A percentile compares a stretch with the other conserved stretches of the same genome.
Evolutionary conservation across 148 eudicot species (phyloP).

Genomic region (Amaranthus palmeri): DNA sequence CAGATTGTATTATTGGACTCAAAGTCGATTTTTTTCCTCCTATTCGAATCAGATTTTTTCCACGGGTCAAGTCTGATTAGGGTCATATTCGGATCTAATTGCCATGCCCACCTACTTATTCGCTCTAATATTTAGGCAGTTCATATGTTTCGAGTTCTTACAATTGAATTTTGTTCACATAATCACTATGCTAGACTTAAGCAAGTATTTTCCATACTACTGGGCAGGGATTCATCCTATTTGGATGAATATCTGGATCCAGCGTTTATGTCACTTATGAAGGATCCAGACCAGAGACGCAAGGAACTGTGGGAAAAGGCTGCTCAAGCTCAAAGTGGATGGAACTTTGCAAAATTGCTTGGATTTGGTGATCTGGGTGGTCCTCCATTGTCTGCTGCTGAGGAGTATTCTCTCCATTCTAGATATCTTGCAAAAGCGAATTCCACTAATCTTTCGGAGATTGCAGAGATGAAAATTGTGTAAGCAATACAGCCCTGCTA

Average conservation of each 20-base stretch:
- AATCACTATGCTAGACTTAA: neutral
- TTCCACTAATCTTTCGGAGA: slow-evolving; percentile 83
- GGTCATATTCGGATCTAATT: too few species aligned
- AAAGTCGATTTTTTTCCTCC: too few species aligned
- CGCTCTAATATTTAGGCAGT: neutral
- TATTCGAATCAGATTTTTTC: too few species aligned
- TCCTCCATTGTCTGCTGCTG: slow-evolving; percentile 88
- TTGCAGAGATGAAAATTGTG: slow-evolving; percentile 98
- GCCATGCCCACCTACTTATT: too few species aligned
- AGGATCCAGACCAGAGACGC: slow-evolving; percentile 94
- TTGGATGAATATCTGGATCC: slow-evolving; percentile 94
- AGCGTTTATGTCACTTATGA: slow-evolving; percentile 91
- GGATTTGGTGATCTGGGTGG: slow-evolving; percentile 88
- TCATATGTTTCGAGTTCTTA: neutral
- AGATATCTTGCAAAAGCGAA: slow-evolving; percentile 95
- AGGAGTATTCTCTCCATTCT: slow-evolving; percentile 95
- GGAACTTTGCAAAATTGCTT: slow-evolving; percentile 67
- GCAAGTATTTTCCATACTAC: slow-evolving; percentile 8
- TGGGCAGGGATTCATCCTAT: slow-evolving; percentile 69
- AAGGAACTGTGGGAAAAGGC: slow-evolving; percentile 93
- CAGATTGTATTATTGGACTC: too few species aligned
- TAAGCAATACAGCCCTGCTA: slow-evolving; percentile 34
- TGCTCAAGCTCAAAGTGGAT: slow-evolving; percentile 79
- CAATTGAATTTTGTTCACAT: neutral
- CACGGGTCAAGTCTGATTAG: too few species aligned